Conservation (phyloP, 2,329 filamentous ascomycete genomes). For the Ophiostoma piceae region DNA sequence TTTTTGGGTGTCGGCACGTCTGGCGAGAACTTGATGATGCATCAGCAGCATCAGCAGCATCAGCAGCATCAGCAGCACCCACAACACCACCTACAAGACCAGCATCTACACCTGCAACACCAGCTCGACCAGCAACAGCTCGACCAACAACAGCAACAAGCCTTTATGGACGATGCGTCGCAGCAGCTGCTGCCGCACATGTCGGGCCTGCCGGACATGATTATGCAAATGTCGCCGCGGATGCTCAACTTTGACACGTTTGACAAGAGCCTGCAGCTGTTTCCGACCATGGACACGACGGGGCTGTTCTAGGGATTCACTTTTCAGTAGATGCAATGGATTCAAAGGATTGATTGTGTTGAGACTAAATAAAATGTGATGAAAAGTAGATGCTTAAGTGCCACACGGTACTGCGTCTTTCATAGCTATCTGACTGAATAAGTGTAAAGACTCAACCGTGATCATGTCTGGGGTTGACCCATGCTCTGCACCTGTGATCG, state of each 20-base stretch:
- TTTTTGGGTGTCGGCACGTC: conserved; percentile 11
- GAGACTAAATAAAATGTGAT: too few relatives aligned
- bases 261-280: conserved; percentile 28
- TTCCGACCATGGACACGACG: conserved; percentile 29
- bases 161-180: conserved; percentile 17
- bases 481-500: too few relatives aligned
- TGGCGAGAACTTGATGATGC: neutral
- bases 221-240: conserved; percentile 28
- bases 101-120: neutral
- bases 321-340: neutral
- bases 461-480: too few relatives aligned
- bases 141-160: neutral
- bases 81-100: neutral
- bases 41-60: neutral
- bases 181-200: conserved; percentile 23
- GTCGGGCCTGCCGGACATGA: conserved; percentile 25
- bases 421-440: too few relatives aligned
- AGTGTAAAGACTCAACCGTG: too few relatives aligned
- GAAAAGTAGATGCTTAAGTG: too few relatives aligned
- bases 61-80: neutral
- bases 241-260: conserved; percentile 29
- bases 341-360: neutral
- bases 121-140: neutral
- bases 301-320: neutral
- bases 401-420: too few relatives aligned